Conservation (phyloP, 2,329 filamentous ascomycete genomes). For the Xylariaceae sp. region DNA sequence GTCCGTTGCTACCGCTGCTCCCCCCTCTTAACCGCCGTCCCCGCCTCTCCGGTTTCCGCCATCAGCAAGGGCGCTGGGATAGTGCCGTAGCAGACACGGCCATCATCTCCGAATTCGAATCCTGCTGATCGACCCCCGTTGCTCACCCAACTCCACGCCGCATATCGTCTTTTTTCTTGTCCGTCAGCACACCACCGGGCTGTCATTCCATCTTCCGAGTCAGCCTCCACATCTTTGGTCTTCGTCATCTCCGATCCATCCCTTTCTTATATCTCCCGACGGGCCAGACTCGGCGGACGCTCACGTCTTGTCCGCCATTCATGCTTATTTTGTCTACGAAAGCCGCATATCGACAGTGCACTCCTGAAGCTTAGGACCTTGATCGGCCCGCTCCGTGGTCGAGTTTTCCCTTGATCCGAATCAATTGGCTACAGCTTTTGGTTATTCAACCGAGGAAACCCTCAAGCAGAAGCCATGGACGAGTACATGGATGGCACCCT, state of each 20-base stretch:
- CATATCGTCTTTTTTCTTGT: background rate
- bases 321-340: slow-evolving; percentile 20
- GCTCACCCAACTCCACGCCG: background rate
- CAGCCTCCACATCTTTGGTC: background rate
- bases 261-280: background rate
- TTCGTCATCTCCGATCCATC: slow-evolving; percentile 4
- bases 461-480: slow-evolving; percentile 42
- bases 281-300: slow-evolving; percentile 4
- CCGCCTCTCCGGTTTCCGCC: background rate
- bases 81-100: background rate
- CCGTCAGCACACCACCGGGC: background rate
- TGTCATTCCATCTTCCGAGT: background rate
- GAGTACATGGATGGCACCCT: slow-evolving; percentile 60
- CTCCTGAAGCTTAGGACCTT: background rate
- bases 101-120: background rate
- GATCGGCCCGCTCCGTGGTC: background rate
- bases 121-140: background rate
- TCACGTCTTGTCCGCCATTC: slow-evolving; percentile 12
- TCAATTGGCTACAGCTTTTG: slow-evolving; percentile 6
- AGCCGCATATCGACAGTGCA: slow-evolving; percentile 4
- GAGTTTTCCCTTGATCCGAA: background rate
- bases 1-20: background rate
- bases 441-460: slow-evolving; percentile 11
- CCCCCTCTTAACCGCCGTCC: background rate
- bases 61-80: background rate